Conservation (phyloP, 371 early-diverging fungal species). For the Apophysomyces sp. region DNA sequence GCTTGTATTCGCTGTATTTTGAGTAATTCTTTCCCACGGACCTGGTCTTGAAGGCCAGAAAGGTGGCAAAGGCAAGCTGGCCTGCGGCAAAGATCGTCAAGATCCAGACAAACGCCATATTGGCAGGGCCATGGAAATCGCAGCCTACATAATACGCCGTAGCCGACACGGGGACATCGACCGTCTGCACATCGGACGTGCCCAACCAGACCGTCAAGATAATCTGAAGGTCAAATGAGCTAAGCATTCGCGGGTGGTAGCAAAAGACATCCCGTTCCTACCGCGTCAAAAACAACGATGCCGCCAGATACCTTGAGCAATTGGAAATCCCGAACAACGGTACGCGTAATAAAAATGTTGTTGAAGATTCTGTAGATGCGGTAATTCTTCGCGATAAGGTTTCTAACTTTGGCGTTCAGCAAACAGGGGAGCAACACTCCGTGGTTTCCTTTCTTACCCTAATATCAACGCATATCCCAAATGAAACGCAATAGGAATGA, state of each 20-base stretch:
- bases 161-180: constrained; percentile 32
- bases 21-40: constrained; percentile 47
- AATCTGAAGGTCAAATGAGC: constrained; percentile 23
- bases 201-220: constrained; percentile 44
- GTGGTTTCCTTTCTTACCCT: constrained; percentile 41
- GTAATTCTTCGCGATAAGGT: constrained; percentile 58
- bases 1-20: constrained; percentile 60
- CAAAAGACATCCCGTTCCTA: constrained; percentile 6
- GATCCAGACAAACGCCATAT: constrained; percentile 28
- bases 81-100: constrained; percentile 34
- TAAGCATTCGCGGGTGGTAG: not conserved
- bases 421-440: too few relatives aligned
- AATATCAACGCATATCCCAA: constrained; percentile 40
- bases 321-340: constrained; percentile 52
- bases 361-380: constrained; percentile 61
- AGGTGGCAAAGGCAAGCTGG: constrained; percentile 48
- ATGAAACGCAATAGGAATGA: constrained; percentile 45
- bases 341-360: constrained; percentile 60
- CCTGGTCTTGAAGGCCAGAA: constrained; percentile 56
- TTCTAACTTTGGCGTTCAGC: constrained; percentile 16
- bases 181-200: constrained; percentile 22
- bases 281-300: constrained; percentile 44
- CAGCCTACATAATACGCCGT: constrained; percentile 48
- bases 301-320: constrained; percentile 54
- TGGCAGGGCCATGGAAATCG: constrained; percentile 32